These are phyloP conservation scores for Vitis hybrid DNA, from an alignment of 177 flowering plant species.

Conservation along the genomic window DNA sequence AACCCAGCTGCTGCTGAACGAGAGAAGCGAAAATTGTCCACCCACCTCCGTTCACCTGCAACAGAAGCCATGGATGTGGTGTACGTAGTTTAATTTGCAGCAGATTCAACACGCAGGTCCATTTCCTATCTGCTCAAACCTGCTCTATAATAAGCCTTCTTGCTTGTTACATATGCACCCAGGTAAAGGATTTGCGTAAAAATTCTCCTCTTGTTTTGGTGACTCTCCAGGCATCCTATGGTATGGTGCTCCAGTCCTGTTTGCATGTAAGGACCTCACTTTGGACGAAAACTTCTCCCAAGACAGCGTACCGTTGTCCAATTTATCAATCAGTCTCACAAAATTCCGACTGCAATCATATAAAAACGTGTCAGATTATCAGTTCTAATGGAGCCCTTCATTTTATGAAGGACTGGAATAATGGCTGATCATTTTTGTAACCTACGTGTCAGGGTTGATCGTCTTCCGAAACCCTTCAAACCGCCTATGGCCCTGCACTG, in stretches of 20 bases:
- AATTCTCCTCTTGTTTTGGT: slow-evolving; percentile 31
- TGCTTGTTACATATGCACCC: slow-evolving; percentile 36
- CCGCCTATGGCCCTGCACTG: slow-evolving; percentile 50
- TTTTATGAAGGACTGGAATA: background rate
- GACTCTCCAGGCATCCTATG: slow-evolving; percentile 5
- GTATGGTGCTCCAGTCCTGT: slow-evolving; percentile 34
- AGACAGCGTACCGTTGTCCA: slow-evolving; percentile 34
- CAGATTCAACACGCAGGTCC: no score
- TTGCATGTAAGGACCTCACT: slow-evolving; percentile 27
- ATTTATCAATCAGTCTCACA: slow-evolving; percentile 33
- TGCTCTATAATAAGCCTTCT: background rate
- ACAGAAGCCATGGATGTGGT: no score
- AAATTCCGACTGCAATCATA: slow-evolving; percentile 30
- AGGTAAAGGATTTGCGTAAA: slow-evolving; percentile 47
- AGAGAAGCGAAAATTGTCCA: no score
- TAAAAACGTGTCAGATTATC: background rate
- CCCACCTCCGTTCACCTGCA: no score
- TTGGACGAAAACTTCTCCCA: slow-evolving; percentile 35
- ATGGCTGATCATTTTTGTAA: background rate
- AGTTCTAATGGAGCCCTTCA: background rate
- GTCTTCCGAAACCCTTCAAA: slow-evolving; percentile 44
- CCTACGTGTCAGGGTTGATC: slow-evolving; percentile 40
- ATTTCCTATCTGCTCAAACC: background rate
- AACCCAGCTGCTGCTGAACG: no score
- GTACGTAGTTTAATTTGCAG: no score